Base-by-base conservation (phyloP, 225 moss, liverwort and hornwort genomes). In the Pleurozium schreberi region DNA sequence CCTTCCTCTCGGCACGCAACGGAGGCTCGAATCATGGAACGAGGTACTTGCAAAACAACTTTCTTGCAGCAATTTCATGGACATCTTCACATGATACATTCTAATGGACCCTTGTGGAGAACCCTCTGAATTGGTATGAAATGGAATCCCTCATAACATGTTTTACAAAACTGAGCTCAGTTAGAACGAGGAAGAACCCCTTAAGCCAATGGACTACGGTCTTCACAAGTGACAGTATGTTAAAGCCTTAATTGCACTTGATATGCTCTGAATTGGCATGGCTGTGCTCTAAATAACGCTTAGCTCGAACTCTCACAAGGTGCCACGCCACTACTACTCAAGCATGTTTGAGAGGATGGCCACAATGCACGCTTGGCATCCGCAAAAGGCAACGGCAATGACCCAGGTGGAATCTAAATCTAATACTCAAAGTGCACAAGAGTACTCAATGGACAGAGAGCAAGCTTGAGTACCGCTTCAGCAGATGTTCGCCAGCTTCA, bases 401-500 rank as follows among this genome's bases (percentile, higher is more conserved):
- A 80, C 55, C 64, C 62, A 70, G 62, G 40, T 63, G 62, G 42
- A 69, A 84, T 65, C 65, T 62, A 65, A 63, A 17, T 64, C 50
- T 19, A 16, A 38, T 23, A 45, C 22, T 84, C 49, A 61, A 74
- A 57, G 85, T 55, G 63, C 52, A 63, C 38, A 40, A 62, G 70
- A 58, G 58, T 14, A 71, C 60, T 60, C 67, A 68, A 62, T 57
- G 62, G 30, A 65, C 65, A 61, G 75, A 86, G 55, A 31, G 60
- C 82, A 12, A 50, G 68, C 83, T 71, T 68, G n/a, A 76, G 82
- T 84, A 96, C 97, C 96, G 93, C 90, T 96, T 96, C 71, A 97
- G 90, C 31, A 96, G 87, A 89, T 95, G 95, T 66, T 97, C 95
- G 89, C 93, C 98, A 82, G 95, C 96, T 85, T 96, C 98, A 75